Evolutionary conservation across 2,329 filamentous ascomycete species (phyloP).

Genomic region (Paecilomyces sp.): DNA sequence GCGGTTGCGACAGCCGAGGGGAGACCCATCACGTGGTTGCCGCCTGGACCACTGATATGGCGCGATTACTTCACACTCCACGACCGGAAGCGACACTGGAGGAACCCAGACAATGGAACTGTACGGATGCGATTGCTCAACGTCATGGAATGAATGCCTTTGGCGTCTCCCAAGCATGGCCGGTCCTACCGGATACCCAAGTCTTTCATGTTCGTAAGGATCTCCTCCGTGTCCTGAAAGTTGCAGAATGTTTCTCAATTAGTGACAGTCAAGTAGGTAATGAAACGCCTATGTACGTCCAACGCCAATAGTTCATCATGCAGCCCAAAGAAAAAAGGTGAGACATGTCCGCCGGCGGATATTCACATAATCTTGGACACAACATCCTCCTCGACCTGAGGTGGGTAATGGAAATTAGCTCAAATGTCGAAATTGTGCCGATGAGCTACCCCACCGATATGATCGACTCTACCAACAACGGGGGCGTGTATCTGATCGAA

Average conservation of each 20-base stretch:
- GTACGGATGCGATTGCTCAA: neutral
- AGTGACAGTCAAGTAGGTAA: slow-evolving; percentile 16
- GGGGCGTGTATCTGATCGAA: neutral
- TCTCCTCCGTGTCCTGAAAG: slow-evolving; percentile 22
- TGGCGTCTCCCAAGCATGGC: neutral
- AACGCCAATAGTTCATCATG: slow-evolving; percentile 13
- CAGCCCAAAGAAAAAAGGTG: slow-evolving; percentile 11
- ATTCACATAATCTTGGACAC: slow-evolving; percentile 80
- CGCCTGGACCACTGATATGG: slow-evolving; percentile 32
- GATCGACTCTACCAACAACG: neutral
- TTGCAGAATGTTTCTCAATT: slow-evolving; percentile 24
- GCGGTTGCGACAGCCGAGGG: slow-evolving; percentile 15
- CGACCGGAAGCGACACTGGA: neutral
- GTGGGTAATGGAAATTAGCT: slow-evolving; percentile 33
- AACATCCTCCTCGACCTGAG: slow-evolving; percentile 76
- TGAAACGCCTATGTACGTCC: slow-evolving; percentile 24
- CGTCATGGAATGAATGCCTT: neutral
- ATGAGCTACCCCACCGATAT: neutral
- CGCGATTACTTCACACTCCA: slow-evolving; percentile 27
- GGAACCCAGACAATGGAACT: slow-evolving; percentile 13
- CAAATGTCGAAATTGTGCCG: neutral
- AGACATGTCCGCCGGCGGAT: slow-evolving; percentile 13
- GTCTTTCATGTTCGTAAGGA: slow-evolving; percentile 7
- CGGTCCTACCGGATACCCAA: neutral
- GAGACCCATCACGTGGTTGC: slow-evolving; percentile 28